Evolutionary conservation across 2,329 filamentous ascomycete genomes (phyloP), one percentile per base, ranked within the genome.

Genomic region (Fusarium pseudoanthophilum): DNA sequence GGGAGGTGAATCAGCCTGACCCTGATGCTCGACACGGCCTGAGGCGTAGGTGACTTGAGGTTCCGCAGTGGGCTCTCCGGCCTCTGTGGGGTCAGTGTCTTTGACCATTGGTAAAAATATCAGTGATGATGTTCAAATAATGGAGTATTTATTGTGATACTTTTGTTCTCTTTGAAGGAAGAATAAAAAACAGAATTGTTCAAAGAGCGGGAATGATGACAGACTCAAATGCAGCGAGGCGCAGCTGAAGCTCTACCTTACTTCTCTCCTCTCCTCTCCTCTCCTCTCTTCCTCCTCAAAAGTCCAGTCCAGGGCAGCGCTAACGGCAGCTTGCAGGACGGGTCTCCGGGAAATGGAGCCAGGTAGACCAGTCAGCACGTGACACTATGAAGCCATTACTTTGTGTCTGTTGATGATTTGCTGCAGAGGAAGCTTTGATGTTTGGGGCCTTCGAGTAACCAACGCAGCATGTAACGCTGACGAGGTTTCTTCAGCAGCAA

Each of bases 1-100:
- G 49, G 94, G 93, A 20, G 62, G 66, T 37, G 76, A 74, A 45
- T 70, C 75, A 39, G 67, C 40, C 37, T 68, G 45, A 42, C 65
- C 73, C 36, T 62, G 67, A 30, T 60, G 62, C 45, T 65, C 67
- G 45, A 75, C 75, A 51, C 77, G 66, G 15, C 76, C 76, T 36
- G 77, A 78, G 32, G 77, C 74, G 57, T 65, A 78, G 28, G 71
- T 78, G 60, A 77, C 74, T 64, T 74, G 79, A 40, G 80, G 78
- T 57, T 75, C 76, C 13, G 79, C 75, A 39, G 77, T 79, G 37
- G 72, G 71, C 56, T 68, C 56, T 30, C 63, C 30, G n/a, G 65
- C 67, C 65, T 69, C 60, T 53, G 46, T 45, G 45, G 67, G 45
- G 51, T 10, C 20, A n/a, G 67, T 39, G 36, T 76, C 75, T 39